Evolutionary conservation across 2,329 filamentous ascomycete species (phyloP).

Genomic region (Colletotrichum falcatum): DNA sequence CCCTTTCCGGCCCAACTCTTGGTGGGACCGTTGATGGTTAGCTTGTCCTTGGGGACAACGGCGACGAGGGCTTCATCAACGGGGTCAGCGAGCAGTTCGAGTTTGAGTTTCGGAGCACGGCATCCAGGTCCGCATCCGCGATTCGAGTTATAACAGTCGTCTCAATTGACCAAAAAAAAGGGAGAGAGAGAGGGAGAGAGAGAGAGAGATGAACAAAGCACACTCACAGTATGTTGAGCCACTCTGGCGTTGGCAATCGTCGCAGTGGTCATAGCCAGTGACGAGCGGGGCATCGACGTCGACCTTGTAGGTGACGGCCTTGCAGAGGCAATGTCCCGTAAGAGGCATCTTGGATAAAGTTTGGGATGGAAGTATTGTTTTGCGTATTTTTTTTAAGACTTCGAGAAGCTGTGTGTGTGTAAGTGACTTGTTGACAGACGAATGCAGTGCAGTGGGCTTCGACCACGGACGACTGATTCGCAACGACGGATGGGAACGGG

Average conservation of each 20-base stretch:
- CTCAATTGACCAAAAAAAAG: background rate
- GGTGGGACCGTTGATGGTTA: conserved; percentile 71
- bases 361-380: background rate
- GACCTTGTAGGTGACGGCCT: conserved; percentile 75
- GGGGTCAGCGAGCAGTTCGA: background rate
- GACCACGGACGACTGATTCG: background rate
- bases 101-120: no score
- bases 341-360: conserved; percentile 67
- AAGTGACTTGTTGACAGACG: conserved; percentile 11
- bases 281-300: conserved; percentile 63
- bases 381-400: background rate
- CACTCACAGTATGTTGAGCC: conserved; percentile 75
- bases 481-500: conserved; percentile 18
- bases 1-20: conserved; percentile 74
- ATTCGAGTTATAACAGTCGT: background rate
- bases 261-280: conserved; percentile 78
- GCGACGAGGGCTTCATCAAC: conserved; percentile 68
- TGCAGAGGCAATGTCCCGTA: conserved; percentile 78
- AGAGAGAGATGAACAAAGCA: background rate
- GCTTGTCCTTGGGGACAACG: conserved; percentile 74
- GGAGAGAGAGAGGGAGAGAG: no score
- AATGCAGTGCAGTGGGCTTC: conserved; percentile 28
- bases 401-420: conserved; percentile 12
- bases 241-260: conserved; percentile 78
- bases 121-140: background rate